These are phyloP conservation scores for Hsuehochloa calcarea DNA, from an alignment of 176 grass and related monocot genomes.

Conservation along the genomic window DNA sequence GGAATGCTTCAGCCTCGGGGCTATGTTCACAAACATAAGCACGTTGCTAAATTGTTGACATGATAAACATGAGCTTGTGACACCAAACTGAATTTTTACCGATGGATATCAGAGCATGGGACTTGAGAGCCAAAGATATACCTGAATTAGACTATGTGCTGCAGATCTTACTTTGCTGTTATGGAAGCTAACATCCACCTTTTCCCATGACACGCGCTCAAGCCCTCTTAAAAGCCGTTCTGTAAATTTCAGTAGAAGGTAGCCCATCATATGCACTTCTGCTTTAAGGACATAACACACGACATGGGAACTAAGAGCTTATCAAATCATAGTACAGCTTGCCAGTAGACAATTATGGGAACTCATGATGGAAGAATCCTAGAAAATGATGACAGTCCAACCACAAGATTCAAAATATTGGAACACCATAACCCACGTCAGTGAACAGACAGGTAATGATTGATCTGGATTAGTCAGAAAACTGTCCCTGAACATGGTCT, in stretches of 20 bases:
- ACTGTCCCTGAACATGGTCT: slow-evolving; percentile 2
- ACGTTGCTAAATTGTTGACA: neutral
- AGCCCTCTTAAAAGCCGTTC: slow-evolving; percentile 80
- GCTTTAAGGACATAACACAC: slow-evolving; percentile 3
- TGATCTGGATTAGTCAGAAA: neutral
- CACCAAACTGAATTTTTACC: neutral
- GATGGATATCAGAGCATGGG: neutral
- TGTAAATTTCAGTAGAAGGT: slow-evolving; percentile 38
- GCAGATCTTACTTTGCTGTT: slow-evolving; percentile 73
- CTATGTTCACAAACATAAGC: neutral
- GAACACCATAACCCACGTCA: slow-evolving; percentile 20
- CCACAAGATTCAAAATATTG: slow-evolving; percentile 1
- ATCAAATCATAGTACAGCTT: neutral
- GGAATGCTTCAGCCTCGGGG: slow-evolving; percentile 4
- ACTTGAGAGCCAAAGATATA: slow-evolving; percentile 14
- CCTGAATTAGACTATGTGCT: slow-evolving; percentile 95
- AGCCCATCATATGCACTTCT: slow-evolving; percentile 1
- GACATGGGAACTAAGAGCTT: slow-evolving; percentile 8
- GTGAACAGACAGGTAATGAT: slow-evolving; percentile 3
- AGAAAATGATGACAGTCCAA: neutral
- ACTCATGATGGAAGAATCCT: neutral
- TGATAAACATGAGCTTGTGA: neutral
- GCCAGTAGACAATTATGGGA: neutral
- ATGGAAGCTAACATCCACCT: slow-evolving; percentile 93
- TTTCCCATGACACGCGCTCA: slow-evolving; percentile 85